A percentile compares a stretch with the other conserved stretches of the same genome.
Evolutionary conservation across 2,329 filamentous ascomycete species (phyloP).

Genomic region (Xylaria sp.): DNA sequence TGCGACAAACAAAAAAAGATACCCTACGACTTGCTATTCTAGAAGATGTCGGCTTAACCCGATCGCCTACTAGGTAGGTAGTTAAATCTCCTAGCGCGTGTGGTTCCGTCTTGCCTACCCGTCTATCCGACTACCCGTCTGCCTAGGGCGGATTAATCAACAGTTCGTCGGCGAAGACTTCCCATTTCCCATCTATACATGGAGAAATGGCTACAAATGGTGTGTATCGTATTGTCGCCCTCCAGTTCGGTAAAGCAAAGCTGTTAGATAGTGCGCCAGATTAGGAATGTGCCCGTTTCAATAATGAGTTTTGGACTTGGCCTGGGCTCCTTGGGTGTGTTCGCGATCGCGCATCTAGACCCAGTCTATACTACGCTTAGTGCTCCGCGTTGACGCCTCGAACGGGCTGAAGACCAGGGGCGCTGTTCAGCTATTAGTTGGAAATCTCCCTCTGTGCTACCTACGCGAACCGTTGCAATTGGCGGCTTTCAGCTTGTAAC

Average conservation of each 20-base stretch:
- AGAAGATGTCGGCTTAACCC: not conserved
- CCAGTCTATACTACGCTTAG: slow-evolving; percentile 17
- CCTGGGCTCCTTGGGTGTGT: slow-evolving; percentile 4
- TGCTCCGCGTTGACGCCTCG: slow-evolving; percentile 11
- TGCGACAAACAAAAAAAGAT: slow-evolving; percentile 17
- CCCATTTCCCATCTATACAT: not conserved
- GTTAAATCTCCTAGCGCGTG: not conserved
- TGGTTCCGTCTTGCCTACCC: not conserved
- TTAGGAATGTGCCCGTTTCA: slow-evolving; percentile 4
- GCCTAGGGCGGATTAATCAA: not conserved
- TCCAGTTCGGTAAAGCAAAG: slow-evolving; percentile 1
- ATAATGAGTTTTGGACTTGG: slow-evolving; percentile 15
- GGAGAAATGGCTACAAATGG: not conserved
- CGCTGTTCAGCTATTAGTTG: slow-evolving; percentile 17
- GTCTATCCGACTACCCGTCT: not conserved
- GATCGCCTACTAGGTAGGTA: no score
- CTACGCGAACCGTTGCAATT: slow-evolving; percentile 26
- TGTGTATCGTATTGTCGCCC: not conserved
- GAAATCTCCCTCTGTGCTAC: not conserved
- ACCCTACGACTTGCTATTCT: slow-evolving; percentile 16
- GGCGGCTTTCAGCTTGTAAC: slow-evolving; percentile 25
- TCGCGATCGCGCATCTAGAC: slow-evolving; percentile 25
- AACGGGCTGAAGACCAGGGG: slow-evolving; percentile 26
- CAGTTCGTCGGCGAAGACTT: not conserved
- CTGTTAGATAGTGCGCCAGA: not conserved